A percentile compares a stretch with the other conserved stretches of the same genome.
These are phyloP conservation scores for Candida boidinii DNA, from an alignment of 805 yeast species.

Conservation along the genomic window DNA sequence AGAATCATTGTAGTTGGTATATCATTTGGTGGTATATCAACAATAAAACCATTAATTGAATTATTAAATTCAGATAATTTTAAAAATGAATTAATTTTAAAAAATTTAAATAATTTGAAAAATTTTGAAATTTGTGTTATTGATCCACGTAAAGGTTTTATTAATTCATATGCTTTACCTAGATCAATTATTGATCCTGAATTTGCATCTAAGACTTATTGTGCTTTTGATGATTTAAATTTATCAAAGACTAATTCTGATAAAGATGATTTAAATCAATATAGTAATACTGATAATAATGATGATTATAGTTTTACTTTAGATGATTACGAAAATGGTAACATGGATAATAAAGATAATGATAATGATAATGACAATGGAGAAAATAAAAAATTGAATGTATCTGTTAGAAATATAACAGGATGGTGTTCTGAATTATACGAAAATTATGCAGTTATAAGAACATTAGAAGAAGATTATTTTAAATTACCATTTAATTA, in stretches of 20 bases:
- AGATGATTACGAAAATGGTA: no score
- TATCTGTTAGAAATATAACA: conserved; percentile 6
- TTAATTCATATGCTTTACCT: conserved; percentile 32
- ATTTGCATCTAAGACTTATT: conserved; percentile 27
- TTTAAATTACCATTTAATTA: conserved; percentile 31
- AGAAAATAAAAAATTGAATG: not conserved
- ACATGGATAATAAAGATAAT: not conserved
- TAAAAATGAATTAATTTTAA: not conserved
- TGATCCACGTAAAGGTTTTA: conserved; percentile 33
- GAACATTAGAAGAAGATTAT: conserved; percentile 1
- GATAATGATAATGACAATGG: conserved; percentile 1
- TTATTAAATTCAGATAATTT: not conserved
- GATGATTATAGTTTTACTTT: no score
- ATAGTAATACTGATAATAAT: no score
- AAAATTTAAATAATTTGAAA: not conserved
- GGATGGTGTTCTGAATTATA: conserved; percentile 6
- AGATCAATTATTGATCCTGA: conserved; percentile 26
- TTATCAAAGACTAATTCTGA: conserved; percentile 1
- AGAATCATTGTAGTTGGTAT: conserved; percentile 1
- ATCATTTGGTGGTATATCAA: conserved; percentile 1
- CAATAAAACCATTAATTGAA: not conserved
- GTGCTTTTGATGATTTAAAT: conserved; percentile 16
- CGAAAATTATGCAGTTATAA: not conserved
- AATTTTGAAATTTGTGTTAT: conserved; percentile 23
- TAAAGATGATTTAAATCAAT: not conserved